Evolutionary conservation across 2,329 filamentous ascomycete genomes (phyloP), one percentile per base, ranked within the genome.

Genomic region (Aspergillus neotritici): DNA sequence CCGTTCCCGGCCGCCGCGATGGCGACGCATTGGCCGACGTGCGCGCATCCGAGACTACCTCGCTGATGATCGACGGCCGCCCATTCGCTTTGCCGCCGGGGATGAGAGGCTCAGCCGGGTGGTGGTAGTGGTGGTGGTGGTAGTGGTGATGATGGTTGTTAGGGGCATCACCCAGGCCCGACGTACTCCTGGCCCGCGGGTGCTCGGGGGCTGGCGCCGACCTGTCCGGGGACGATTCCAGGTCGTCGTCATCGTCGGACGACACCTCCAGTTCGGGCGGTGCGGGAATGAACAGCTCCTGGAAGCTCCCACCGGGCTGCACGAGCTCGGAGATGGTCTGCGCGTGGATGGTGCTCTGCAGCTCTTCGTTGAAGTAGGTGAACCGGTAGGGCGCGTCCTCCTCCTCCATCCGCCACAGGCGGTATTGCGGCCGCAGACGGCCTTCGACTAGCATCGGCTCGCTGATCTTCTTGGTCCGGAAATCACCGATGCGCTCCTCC

Each of bases 301-400:
- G 78, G 63, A 98, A 98, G 34, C 79, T 86, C 47, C 83, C 79
- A 5, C 88, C 93, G 0, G 87, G 83, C 54, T 95, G 89, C 7
- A 94, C 78, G 14, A 98, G 77, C 63, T 96, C 93, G 2, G 89
- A 94, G 44, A 98, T 95, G 0, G 86, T 93, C 65, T 94, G 87
- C 47, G 89, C 93, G 66, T 98, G 93, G 49, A 98, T 94, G 0
- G 93, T 98, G 64, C 87, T 94, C 57, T 88, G 85, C 43, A 97
- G 88, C 50, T 95, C 88, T 62, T 97, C 93, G 65, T 97, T 97
- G 75, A 98, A 98, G 66, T 98, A 98, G 0, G 93, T 97, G 64
- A 96, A 98, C 17, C 93, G 80, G 64, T 94, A 97, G 0, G 93
- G 93, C 0, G 84, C 82, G 52, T 96, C 91, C 48, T 95, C 90